phyloP scores from a whole-genome alignment of 2,329 filamentous ascomycete species.

The Aspergillus sp. region DNA sequence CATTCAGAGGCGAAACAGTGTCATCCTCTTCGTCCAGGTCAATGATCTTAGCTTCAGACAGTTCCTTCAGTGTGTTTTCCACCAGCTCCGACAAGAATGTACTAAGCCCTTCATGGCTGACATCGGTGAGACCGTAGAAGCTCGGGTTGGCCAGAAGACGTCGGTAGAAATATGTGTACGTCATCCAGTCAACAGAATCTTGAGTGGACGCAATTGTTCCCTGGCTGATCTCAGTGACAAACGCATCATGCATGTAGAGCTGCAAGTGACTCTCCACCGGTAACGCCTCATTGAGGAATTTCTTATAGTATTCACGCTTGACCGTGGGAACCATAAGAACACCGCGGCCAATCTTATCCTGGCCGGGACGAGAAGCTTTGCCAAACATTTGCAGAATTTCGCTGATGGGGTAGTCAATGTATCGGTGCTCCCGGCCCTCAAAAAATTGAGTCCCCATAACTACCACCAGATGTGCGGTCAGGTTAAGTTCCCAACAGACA shows the following conservation, averaged over 20 bases:
- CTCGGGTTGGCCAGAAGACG: constrained; percentile 92
- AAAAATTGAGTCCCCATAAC: constrained; percentile 99
- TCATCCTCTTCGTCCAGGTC: constrained; percentile 95
- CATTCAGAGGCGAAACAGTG: constrained; percentile 82
- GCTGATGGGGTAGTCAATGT: constrained; percentile 91
- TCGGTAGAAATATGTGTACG: constrained; percentile 97
- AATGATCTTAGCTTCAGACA: constrained; percentile 91
- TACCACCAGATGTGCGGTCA: constrained; percentile 83
- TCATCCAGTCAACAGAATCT: constrained; percentile 97
- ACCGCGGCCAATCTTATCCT: constrained; percentile 79
- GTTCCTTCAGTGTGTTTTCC: constrained; percentile 85
- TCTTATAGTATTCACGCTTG: constrained; percentile 97
- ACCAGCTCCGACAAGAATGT: constrained; percentile 92
- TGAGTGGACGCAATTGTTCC: constrained; percentile 94
- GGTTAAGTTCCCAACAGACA: constrained; percentile 93
- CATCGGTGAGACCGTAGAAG: constrained; percentile 87
- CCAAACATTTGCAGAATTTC: constrained; percentile 98
- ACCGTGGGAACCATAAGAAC: constrained; percentile 96
- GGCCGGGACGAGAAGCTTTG: constrained; percentile 75
- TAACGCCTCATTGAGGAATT: constrained; percentile 93
- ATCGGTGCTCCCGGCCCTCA: constrained; percentile 93
- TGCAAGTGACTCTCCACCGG: constrained; percentile 94
- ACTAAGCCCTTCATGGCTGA: constrained; percentile 89
- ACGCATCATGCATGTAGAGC: constrained; percentile 88
- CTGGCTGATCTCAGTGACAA: constrained; percentile 95